A percentile compares a stretch with the other conserved stretches of the same genome.
Conservation (phyloP, 768 basidiomycete genomes). For the Tephrocybe rancida region DNA sequence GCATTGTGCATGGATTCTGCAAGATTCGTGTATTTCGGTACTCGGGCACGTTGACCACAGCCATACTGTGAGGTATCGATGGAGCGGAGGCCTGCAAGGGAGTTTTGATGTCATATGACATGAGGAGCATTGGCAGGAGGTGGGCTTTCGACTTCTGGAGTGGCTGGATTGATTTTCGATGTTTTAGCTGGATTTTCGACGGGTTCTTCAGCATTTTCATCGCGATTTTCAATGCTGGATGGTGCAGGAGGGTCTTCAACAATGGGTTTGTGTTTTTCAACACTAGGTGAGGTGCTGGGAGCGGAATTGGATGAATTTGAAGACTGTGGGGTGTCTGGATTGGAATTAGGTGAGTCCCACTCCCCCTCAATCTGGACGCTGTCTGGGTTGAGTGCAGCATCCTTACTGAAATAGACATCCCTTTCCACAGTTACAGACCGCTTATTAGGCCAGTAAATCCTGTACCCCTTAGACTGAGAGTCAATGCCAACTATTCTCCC, state of each 20-base stretch:
- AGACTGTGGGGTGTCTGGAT: slow-evolving; percentile 1
- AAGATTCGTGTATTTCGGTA: not conserved
- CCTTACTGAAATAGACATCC: slow-evolving; percentile 24
- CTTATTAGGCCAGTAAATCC: slow-evolving; percentile 30
- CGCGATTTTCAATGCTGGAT: too few relatives aligned
- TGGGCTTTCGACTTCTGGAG: not conserved
- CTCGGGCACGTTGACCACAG: not conserved
- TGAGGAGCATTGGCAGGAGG: slow-evolving; percentile 5
- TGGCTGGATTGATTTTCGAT: not conserved
- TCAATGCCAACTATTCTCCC: slow-evolving; percentile 16
- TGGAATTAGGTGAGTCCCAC: slow-evolving; percentile 15
- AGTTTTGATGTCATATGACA: not conserved
- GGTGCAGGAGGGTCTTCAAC: not conserved
- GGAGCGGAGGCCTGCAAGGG: slow-evolving; percentile 6
- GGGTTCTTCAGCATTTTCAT: not conserved
- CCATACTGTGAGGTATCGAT: not conserved
- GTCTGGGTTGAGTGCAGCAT: slow-evolving; percentile 18
- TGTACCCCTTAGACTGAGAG: slow-evolving; percentile 25
- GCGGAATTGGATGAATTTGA: not conserved
- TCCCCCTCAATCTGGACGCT: slow-evolving; percentile 30
- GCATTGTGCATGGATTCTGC: not conserved
- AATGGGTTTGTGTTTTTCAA: not conserved
- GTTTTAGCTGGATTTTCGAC: not conserved
- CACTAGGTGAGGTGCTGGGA: not conserved
- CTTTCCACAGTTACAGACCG: slow-evolving; percentile 25